These are phyloP conservation scores for Psophocarpus tetragonolobus DNA, from an alignment of 306 rosid genomes.

Conservation along the genomic window DNA sequence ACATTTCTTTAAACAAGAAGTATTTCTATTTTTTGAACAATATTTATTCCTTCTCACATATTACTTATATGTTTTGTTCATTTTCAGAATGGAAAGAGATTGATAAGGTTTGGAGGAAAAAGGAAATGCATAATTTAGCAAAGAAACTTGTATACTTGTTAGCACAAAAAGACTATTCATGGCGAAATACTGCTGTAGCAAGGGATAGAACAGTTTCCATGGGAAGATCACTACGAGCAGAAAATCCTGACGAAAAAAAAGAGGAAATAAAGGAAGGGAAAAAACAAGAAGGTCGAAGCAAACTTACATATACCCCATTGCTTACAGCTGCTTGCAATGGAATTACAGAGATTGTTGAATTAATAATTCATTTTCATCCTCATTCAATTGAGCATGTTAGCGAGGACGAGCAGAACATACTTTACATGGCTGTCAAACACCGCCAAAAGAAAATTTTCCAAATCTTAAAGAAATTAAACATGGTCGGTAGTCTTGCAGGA, in stretches of 20 bases:
- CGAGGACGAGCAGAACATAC: slow-evolving; percentile 40
- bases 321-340: slow-evolving; percentile 50
- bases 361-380: slow-evolving; percentile 35
- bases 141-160: slow-evolving; percentile 32
- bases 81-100: slow-evolving; percentile 40
- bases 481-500: slow-evolving; percentile 31
- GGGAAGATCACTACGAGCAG: slow-evolving; percentile 7
- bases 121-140: slow-evolving; percentile 37
- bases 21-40: not conserved
- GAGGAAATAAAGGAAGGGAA: not conserved
- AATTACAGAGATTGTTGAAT: slow-evolving; percentile 48
- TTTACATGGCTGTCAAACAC: slow-evolving; percentile 39
- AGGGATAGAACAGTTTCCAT: slow-evolving; percentile 31
- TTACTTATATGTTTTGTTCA: not conserved
- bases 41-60: not conserved
- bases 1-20: not conserved
- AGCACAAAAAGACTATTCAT: slow-evolving; percentile 36
- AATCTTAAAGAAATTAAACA: slow-evolving; percentile 33
- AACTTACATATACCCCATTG: slow-evolving; percentile 40
- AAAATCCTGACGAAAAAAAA: not conserved
- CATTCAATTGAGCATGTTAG: slow-evolving; percentile 46
- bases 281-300: not conserved
- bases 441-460: slow-evolving; percentile 29
- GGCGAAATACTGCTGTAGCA: slow-evolving; percentile 14
- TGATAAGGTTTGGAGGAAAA: slow-evolving; percentile 41